Evolutionary conservation across 2,329 filamentous ascomycete genomes (phyloP).

Genomic region (Sporothrix globosa): DNA sequence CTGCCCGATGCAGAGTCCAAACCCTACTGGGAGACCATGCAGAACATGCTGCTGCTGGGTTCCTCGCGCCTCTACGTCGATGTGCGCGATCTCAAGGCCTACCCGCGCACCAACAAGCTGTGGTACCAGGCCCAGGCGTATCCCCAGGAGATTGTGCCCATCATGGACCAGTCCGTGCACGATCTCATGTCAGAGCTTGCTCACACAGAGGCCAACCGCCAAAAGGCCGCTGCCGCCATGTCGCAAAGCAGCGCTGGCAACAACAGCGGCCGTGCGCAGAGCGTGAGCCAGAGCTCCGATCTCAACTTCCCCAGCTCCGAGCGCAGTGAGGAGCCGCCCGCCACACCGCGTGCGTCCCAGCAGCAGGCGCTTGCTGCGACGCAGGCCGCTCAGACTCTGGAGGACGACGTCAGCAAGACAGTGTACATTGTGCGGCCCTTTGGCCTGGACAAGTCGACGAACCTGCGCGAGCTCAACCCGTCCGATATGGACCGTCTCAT

Average conservation of each 20-base stretch:
- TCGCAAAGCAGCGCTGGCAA: conserved; percentile 41
- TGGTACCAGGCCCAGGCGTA: conserved; percentile 96
- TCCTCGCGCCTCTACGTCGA: conserved; percentile 85
- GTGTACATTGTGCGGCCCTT: conserved; percentile 88
- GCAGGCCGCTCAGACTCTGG: conserved; percentile 53
- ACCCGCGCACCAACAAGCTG: conserved; percentile 87
- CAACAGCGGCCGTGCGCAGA: conserved; percentile 26
- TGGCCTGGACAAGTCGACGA: conserved; percentile 82
- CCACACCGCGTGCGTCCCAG: conserved; percentile 50
- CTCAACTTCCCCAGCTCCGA: conserved; percentile 82
- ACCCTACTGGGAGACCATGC: conserved; percentile 81
- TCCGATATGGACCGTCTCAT: conserved; percentile 93
- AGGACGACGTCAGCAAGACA: conserved; percentile 77
- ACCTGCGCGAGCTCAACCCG: conserved; percentile 88
- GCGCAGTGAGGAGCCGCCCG: conserved; percentile 56
- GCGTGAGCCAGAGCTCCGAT: conserved; percentile 64
- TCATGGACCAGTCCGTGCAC: conserved; percentile 94
- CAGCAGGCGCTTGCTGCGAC: conserved; percentile 42
- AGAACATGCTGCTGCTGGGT: conserved; percentile 88
- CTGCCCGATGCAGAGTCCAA: conserved; percentile 74
- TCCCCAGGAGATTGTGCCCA: conserved; percentile 91
- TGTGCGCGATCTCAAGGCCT: conserved; percentile 84
- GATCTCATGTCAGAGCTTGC: conserved; percentile 92
- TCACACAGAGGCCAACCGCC: conserved; percentile 73
- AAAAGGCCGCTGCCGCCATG: conserved; percentile 54